Conservation (phyloP, 306 rosid species). For the Gastrolobium bilobum region DNA sequence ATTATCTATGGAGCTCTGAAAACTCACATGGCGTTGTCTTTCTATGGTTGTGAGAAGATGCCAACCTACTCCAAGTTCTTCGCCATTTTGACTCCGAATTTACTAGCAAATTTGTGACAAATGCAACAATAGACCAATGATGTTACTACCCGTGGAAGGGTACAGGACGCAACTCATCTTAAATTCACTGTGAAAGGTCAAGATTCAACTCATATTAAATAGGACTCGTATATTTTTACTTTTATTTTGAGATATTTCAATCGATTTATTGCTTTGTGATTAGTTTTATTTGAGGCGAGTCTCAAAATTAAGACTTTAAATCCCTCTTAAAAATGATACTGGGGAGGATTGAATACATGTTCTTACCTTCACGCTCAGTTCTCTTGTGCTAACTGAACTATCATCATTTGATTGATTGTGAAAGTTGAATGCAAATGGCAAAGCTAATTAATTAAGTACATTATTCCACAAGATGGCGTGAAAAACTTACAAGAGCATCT, state of each 20-base stretch:
- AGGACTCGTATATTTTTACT: no score
- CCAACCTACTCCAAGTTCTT: not conserved
- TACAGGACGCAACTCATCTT: not conserved
- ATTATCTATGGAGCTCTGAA: not conserved
- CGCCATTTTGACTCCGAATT: conserved; percentile 34
- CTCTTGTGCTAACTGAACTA: no score
- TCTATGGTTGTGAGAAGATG: not conserved
- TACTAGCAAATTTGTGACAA: not conserved
- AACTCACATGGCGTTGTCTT: conserved; percentile 21
- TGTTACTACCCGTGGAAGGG: not conserved
- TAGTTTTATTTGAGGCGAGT: no score
- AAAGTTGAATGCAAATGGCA: not conserved
- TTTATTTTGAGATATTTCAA: no score
- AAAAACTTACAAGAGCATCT: not conserved
- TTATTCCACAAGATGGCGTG: not conserved
- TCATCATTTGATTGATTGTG: not conserved
- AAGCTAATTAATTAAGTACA: not conserved
- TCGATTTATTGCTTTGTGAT: no score
- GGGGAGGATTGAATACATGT: no score
- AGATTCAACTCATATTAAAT: not conserved
- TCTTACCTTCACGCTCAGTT: no score
- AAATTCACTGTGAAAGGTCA: not conserved
- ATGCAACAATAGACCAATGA: not conserved
- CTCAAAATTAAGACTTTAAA: no score
- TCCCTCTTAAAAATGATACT: no score